phyloP scores from a whole-genome alignment of 345 rosid genomes.

The Jatropha curcas region DNA sequence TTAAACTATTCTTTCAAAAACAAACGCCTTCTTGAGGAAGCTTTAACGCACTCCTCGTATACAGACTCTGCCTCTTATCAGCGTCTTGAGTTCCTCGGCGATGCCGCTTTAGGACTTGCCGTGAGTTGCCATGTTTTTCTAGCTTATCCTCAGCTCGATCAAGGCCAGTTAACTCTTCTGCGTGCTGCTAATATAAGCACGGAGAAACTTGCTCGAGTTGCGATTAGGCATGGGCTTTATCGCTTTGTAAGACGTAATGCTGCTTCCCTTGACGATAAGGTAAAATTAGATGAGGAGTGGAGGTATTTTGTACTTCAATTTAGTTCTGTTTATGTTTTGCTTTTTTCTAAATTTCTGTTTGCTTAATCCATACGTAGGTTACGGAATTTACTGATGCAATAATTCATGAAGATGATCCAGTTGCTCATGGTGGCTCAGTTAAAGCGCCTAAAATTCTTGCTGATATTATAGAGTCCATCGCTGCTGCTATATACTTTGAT shows the following conservation, averaged over 20 bases:
- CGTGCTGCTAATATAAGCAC: slow-evolving; percentile 70
- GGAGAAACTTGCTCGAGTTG: slow-evolving; percentile 83
- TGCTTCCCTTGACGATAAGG: slow-evolving; percentile 53
- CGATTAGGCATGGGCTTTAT: slow-evolving; percentile 53
- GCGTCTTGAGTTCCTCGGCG: slow-evolving; percentile 83
- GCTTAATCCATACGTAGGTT: slow-evolving; percentile 39
- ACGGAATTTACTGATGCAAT: slow-evolving; percentile 58
- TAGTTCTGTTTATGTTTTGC: not conserved
- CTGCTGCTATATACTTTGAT: slow-evolving; percentile 72
- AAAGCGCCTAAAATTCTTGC: slow-evolving; percentile 89
- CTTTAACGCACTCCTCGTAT: slow-evolving; percentile 68
- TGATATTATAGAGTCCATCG: slow-evolving; percentile 71
- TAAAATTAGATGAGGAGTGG: not conserved
- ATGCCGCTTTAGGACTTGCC: slow-evolving; percentile 56
- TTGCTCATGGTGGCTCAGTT: slow-evolving; percentile 55
- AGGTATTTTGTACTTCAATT: not conserved
- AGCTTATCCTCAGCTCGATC: slow-evolving; percentile 53
- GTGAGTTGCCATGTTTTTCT: slow-evolving; percentile 49
- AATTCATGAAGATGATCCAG: slow-evolving; percentile 46
- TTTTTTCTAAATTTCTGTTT: not conserved
- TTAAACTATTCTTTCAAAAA: slow-evolving; percentile 47
- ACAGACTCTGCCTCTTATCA: slow-evolving; percentile 46
- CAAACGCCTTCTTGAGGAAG: slow-evolving; percentile 54
- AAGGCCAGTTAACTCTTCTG: slow-evolving; percentile 50
- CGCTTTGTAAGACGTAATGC: slow-evolving; percentile 45